Evolutionary conservation across 352 stramenopile genomes (phyloP).

Genomic region (Nannochloropsis limnetica): DNA sequence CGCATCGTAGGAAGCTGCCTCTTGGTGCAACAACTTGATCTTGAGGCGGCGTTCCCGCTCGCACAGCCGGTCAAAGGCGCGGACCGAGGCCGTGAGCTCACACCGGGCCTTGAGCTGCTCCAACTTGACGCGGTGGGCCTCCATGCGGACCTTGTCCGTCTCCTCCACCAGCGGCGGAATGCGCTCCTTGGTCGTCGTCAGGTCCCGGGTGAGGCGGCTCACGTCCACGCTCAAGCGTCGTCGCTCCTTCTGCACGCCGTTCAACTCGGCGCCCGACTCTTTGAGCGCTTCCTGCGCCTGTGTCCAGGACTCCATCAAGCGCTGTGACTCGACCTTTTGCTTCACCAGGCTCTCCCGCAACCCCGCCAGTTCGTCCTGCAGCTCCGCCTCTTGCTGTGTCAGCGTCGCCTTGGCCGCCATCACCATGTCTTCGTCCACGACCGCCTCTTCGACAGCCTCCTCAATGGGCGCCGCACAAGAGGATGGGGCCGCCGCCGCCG

Average conservation of each 20-base stretch:
- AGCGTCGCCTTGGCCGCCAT: constrained; percentile 9
- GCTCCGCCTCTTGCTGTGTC: not conserved
- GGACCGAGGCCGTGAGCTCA: constrained; percentile 29
- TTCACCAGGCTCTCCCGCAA: not conserved
- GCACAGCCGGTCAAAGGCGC: constrained; percentile 25
- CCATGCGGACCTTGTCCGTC: not conserved
- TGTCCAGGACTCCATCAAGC: constrained; percentile 26
- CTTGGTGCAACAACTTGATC: not conserved
- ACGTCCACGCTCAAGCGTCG: constrained; percentile 18
- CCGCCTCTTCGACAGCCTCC: not conserved
- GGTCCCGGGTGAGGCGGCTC: not conserved
- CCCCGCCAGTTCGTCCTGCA: not conserved
- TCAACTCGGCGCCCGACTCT: constrained; percentile 1
- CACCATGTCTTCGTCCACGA: not conserved
- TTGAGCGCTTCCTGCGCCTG: constrained; percentile 24
- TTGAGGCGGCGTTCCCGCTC: constrained; percentile 3
- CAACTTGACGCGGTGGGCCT: not conserved
- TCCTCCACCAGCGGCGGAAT: constrained; percentile 12
- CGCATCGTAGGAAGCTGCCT: not conserved
- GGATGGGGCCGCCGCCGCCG: no score
- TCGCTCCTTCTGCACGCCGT: constrained; percentile 17
- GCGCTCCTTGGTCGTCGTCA: constrained; percentile 17
- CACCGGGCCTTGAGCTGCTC: constrained; percentile 17
- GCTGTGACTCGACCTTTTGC: constrained; percentile 27
- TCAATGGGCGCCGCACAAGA: not conserved